Evolutionary conservation across 163 green algal genomes (phyloP), one percentile per base, ranked within the genome.

Genomic region (Scenedesmus sp.): DNA sequence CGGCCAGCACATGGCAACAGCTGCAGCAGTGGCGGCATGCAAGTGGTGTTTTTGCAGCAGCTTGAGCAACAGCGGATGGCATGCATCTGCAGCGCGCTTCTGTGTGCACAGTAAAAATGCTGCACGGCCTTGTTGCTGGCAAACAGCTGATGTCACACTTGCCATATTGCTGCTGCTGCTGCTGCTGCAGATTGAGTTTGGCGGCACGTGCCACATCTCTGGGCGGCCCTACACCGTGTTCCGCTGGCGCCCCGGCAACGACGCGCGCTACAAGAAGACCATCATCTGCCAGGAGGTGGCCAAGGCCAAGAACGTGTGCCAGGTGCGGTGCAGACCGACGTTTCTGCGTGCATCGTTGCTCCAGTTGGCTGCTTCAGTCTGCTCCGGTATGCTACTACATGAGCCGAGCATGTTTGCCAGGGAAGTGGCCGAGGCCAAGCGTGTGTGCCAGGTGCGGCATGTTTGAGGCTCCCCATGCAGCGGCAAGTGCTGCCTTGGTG

Each of bases 251-350:
- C 98, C 98, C 5, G 98, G 98, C 62, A 97, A 94, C 84, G 98
- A 99, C 70, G 98, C 98, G 2, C 97, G 98, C 82, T 99, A 99
- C 96, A 99, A 99, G 95, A 99, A 99, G 94, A 99, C 98, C 23
- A 98, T 99, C 92, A 98, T 99, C 89, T 99, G 98, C 93, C 98
- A 99, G 92, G 98, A 99, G 87, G 98, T 99, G n/a, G 97, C 98
- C 59, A 99, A 99, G 92, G 97, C 97, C 16, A 99, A 99, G 94
- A 99, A 99, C 90, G 98, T 99, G 20, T 99, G 98, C 95, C 98
- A 99, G 97, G 96, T 97, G 76, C 54, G 92, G 10, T 56, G 7
- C 23, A 62, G 77, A 59, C 9, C n/a, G 4, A 2, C 4, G 5
- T 4, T 2, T 20, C 57, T 56, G 82, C 82, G 55, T 46, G 34